Evolutionary conservation across 164 flowering plant species (phyloP).

Genomic region (Pachysandra terminalis): DNA sequence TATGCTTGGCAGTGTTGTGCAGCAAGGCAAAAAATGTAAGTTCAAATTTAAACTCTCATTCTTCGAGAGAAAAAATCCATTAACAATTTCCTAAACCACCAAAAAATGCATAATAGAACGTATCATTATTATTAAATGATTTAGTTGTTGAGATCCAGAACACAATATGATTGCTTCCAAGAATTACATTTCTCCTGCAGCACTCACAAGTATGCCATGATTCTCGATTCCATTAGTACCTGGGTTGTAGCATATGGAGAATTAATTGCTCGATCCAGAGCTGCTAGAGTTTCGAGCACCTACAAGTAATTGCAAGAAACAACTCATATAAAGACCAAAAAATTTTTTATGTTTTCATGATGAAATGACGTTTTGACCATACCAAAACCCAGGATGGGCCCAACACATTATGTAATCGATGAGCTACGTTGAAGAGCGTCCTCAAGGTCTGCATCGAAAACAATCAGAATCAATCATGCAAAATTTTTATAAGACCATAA

Average conservation of each 20-base stretch:
- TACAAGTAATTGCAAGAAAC: conserved; percentile 25
- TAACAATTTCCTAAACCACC: too few relatives aligned
- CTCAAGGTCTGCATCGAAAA: conserved; percentile 68
- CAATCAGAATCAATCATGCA: conserved; percentile 8
- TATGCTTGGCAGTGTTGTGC: too few relatives aligned
- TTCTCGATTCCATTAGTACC: conserved; percentile 35
- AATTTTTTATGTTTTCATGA: background rate
- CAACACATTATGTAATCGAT: conserved; percentile 82
- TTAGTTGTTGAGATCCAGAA: background rate
- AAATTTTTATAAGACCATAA: background rate
- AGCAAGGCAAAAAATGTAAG: too few relatives aligned
- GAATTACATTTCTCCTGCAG: background rate
- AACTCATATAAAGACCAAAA: background rate
- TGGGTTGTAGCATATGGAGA: conserved; percentile 97
- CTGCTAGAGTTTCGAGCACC: conserved; percentile 95
- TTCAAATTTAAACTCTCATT: too few relatives aligned
- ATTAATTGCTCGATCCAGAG: conserved; percentile 91
- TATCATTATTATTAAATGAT: background rate
- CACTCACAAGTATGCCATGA: background rate
- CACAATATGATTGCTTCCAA: background rate
- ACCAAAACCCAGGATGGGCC: conserved; percentile 99
- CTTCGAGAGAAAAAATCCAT: too few relatives aligned
- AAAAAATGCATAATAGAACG: too few relatives aligned
- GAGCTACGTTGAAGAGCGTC: conserved; percentile 96
- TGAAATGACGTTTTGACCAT: conserved; percentile 11